These are phyloP conservation scores for Solanum commersonii DNA, from an alignment of 257 asterid genomes.

Conservation along the genomic window DNA sequence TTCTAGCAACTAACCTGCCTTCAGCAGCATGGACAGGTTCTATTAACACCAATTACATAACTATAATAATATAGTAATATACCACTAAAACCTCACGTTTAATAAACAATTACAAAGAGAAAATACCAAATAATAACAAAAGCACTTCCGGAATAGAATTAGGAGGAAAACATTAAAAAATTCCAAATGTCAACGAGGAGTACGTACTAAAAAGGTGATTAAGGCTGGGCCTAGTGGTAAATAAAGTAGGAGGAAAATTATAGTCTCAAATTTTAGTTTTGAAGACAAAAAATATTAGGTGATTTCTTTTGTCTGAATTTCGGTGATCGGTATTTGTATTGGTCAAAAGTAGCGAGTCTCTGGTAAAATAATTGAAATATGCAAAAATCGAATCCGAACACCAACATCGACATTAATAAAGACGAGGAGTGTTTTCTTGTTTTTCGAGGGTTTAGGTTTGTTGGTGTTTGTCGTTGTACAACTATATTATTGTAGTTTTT, in stretches of 20 bases:
- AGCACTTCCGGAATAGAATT: background rate
- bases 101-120: background rate
- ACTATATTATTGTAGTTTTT: too few relatives aligned
- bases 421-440: background rate
- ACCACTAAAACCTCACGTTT: background rate
- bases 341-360: background rate
- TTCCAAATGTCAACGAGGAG: background rate
- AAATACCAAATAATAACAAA: background rate
- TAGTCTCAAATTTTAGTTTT: background rate
- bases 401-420: background rate
- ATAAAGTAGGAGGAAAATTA: background rate
- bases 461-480: background rate
- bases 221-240: background rate
- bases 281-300: background rate
- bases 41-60: background rate
- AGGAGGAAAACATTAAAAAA: background rate
- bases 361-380: background rate
- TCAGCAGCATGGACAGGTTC: background rate
- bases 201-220: background rate
- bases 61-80: background rate
- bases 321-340: background rate
- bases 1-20: background rate
- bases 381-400: too few relatives aligned
- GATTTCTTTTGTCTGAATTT: background rate
- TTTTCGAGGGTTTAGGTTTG: background rate